phyloP scores from a whole-genome alignment of 345 rosid species.

The Populus nigra region DNA sequence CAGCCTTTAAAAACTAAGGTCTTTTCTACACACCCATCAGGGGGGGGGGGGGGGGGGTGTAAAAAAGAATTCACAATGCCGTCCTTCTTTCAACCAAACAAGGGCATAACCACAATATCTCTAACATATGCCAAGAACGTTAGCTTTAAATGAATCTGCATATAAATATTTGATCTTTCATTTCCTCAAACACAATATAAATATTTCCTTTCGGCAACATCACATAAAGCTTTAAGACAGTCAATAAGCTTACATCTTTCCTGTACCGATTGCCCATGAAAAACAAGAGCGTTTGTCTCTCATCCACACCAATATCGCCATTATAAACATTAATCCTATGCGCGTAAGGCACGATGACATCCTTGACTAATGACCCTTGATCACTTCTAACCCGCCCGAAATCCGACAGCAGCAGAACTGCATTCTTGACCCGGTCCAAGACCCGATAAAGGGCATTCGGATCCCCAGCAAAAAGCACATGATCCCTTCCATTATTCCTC shows the following conservation, averaged over 20 bases:
- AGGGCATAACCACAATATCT: background rate
- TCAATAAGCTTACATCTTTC: slow-evolving; percentile 57
- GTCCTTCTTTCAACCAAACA: background rate
- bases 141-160: no score
- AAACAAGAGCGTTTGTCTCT: slow-evolving; percentile 71
- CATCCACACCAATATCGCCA: slow-evolving; percentile 61
- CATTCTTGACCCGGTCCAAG: slow-evolving; percentile 62
- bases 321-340: slow-evolving; percentile 69
- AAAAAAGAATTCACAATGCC: background rate
- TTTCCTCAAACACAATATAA: background rate
- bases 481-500: slow-evolving; percentile 74
- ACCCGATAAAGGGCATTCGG: slow-evolving; percentile 78
- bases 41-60: no score
- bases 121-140: background rate
- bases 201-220: background rate
- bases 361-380: slow-evolving; percentile 91
- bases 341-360: slow-evolving; percentile 82
- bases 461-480: slow-evolving; percentile 79
- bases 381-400: slow-evolving; percentile 78
- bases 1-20: background rate
- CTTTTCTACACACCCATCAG: background rate
- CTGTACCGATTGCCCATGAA: slow-evolving; percentile 98
- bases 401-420: slow-evolving; percentile 67
- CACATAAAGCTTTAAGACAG: background rate
- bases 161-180: background rate